Evolutionary conservation across 2,329 filamentous ascomycete genomes (phyloP), one percentile per base, ranked within the genome.

Genomic region (Trichoderma harzianum): DNA sequence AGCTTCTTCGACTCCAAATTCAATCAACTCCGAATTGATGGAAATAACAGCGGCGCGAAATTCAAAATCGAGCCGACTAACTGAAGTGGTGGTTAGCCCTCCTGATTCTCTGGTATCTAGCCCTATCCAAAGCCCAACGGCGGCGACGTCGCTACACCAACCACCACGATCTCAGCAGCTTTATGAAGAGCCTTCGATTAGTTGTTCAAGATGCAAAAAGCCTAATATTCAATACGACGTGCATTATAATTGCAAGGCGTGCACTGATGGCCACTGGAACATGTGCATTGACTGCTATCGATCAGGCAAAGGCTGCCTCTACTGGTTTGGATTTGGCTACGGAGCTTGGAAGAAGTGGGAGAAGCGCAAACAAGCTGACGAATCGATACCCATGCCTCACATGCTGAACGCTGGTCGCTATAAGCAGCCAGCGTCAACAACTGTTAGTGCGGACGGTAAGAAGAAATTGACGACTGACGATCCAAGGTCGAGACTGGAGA

Each of bases 261-360:
- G 95, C 80, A 85, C 88, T 18, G 83, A 86, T 7, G 93, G 93
- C 1, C 84, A 88, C 61, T 97, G 91, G 85, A 92, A 95, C 78
- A 84, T 98, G 12, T 98, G 95, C 78, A 82, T 92, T 2, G 86
- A 86, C 74, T 98, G 95, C 82, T 98, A 97, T 79, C 90, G 93
- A 32, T 79, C 84, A 14, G 91, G 91, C 10, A 88, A 88, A 77
- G 95, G 95, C 12, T 98, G 95, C 79, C 85, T 89, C 21, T 89
- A 96, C 78, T 98, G 94, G 94, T 94, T 91, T 76, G 95, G 95
- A 1, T 97, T 98, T 79, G 93, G 93, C 3, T 86, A 91, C 76
- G 87, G 88, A 5, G 94, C 93, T 0, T 88, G 89, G 83, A 83
- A 83, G 60, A 89, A 87, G 73, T 95, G 92, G 85, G 89, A 92